A percentile compares a stretch with the other conserved stretches of the same genome.
Evolutionary conservation across 371 early-diverging fungal species (phyloP).

Genomic region (Mucor plumbeus): DNA sequence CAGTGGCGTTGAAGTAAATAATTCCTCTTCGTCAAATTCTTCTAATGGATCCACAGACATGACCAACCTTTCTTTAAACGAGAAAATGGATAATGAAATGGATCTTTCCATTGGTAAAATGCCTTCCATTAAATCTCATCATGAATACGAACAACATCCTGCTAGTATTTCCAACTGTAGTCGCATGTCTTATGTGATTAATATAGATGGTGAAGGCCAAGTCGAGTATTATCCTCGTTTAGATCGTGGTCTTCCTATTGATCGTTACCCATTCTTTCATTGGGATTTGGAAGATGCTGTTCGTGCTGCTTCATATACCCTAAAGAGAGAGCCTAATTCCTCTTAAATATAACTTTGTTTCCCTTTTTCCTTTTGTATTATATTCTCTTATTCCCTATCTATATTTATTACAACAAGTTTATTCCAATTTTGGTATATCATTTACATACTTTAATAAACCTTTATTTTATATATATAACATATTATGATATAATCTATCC

Average conservation of each 20-base stretch:
- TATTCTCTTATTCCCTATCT: background rate
- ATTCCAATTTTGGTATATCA: no score
- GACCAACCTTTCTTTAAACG: background rate
- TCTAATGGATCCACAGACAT: background rate
- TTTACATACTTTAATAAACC: no score
- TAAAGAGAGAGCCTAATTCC: conserved; percentile 4
- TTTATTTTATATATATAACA: no score
- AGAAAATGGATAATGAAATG: background rate
- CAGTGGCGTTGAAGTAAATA: background rate
- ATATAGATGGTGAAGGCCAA: conserved; percentile 19
- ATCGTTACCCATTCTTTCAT: conserved; percentile 37
- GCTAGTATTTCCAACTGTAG: conserved; percentile 4
- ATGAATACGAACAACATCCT: background rate
- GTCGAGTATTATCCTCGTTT: conserved; percentile 14
- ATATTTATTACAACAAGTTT: no score
- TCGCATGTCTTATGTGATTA: conserved; percentile 16
- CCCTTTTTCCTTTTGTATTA: background rate
- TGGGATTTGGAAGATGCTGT: conserved; percentile 42
- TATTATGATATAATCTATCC: no score
- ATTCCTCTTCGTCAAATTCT: background rate
- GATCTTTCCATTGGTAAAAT: conserved; percentile 12
- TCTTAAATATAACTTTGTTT: background rate
- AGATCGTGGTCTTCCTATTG: conserved; percentile 25
- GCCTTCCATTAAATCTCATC: background rate
- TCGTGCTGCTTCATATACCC: conserved; percentile 27